A percentile compares a stretch with the other conserved stretches of the same genome.
Evolutionary conservation across 2,329 filamentous ascomycete species (phyloP).

Genomic region (Aotearoamyces nothofagi): DNA sequence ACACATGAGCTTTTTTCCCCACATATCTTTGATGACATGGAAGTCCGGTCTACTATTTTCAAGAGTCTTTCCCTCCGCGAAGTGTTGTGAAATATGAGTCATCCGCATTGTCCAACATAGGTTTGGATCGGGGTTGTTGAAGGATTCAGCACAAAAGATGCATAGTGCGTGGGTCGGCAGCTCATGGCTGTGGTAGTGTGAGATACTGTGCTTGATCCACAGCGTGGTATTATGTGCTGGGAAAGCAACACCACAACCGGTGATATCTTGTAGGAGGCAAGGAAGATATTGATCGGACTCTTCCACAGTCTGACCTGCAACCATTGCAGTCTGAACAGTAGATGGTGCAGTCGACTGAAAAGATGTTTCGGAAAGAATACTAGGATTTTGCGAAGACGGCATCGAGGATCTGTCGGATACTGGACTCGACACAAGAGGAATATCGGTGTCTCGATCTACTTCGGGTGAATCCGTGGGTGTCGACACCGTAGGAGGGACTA

Average conservation of each 20-base stretch:
- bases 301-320: too few species aligned
- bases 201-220: conserved; percentile 32
- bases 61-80: conserved; percentile 10
- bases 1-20: conserved; percentile 15
- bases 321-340: too few species aligned
- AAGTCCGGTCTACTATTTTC: conserved; percentile 24
- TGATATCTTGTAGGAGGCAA: conserved; percentile 12
- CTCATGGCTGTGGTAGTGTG: conserved; percentile 20
- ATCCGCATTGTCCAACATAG: conserved; percentile 23
- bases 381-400: too few species aligned
- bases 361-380: too few species aligned
- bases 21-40: conserved; percentile 24
- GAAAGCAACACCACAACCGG: conserved; percentile 24
- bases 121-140: conserved; percentile 4
- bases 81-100: conserved; percentile 32
- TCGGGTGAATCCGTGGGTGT: too few species aligned
- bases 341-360: conserved; percentile 1
- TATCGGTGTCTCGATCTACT: too few species aligned
- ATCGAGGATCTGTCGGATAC: too few species aligned
- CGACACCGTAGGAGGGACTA: too few species aligned
- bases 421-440: too few species aligned
- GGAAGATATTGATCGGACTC: conserved; percentile 8
- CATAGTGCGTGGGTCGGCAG: conserved; percentile 25
- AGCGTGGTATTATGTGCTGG: conserved; percentile 19
- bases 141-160: conserved; percentile 31